Evolutionary conservation across 1,284 basidiomycete genomes (phyloP).

Genomic region (Naganishia sp.): DNA sequence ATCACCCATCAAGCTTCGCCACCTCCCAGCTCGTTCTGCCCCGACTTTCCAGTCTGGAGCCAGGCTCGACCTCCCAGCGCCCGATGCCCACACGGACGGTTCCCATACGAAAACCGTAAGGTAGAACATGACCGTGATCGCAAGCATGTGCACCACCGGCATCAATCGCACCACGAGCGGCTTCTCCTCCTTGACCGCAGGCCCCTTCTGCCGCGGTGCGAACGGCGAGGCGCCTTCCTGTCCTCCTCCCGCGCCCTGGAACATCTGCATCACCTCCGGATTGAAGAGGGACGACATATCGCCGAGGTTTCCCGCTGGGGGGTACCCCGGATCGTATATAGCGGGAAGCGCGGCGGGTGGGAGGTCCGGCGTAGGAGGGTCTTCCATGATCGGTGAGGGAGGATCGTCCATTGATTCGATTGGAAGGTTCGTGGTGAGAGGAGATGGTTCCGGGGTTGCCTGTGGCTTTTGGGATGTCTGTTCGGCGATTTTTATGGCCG

Average conservation of each 20-base stretch:
- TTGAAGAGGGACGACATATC: conserved; percentile 25
- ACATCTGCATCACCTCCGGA: conserved; percentile 22
- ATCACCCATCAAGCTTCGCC: conserved; percentile 34
- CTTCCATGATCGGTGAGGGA: conserved; percentile 9
- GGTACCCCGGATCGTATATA: neutral
- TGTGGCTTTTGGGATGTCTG: conserved; percentile 18
- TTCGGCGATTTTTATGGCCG: neutral
- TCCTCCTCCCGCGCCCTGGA: conserved; percentile 11
- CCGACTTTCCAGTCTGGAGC: neutral
- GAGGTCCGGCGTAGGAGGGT: conserved; percentile 16
- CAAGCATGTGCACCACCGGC: conserved; percentile 47
- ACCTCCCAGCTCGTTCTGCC: conserved; percentile 26
- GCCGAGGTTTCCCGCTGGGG: neutral
- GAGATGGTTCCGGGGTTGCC: conserved; percentile 9
- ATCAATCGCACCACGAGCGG: conserved; percentile 41
- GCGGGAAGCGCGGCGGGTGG: neutral
- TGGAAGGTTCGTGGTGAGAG: too few species aligned
- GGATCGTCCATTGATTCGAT: too few species aligned
- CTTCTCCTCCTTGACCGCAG: neutral
- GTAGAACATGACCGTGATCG: conserved; percentile 43
- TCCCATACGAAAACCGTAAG: conserved; percentile 52
- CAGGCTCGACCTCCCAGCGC: conserved; percentile 10
- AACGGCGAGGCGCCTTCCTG: neutral
- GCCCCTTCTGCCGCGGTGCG: neutral
- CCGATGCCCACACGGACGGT: conserved; percentile 41